Conservation (phyloP, 495 filamentous ascomycete genomes). For the Penicillium maclennaniae region DNA sequence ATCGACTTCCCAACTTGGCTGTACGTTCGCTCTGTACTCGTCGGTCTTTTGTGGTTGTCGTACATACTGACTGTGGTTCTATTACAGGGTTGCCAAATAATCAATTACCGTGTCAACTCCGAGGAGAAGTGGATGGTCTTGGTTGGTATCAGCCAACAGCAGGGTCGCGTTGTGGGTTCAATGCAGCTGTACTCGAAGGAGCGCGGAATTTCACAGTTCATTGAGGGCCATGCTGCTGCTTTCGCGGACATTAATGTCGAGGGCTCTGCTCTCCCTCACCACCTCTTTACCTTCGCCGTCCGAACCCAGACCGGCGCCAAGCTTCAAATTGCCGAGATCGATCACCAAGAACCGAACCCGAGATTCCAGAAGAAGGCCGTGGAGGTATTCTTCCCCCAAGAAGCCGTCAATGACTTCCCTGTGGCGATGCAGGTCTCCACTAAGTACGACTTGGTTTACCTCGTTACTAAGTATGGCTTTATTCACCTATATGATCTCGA, state of each 20-base stretch:
- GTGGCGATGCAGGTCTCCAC: conserved; percentile 97
- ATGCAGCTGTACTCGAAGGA: conserved; percentile 98
- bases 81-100: conserved; percentile 86
- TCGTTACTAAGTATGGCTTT: conserved; percentile 98
- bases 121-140: conserved; percentile 98
- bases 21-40: conserved; percentile 48
- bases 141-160: conserved; percentile 89
- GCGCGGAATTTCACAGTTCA: conserved; percentile 92
- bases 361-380: conserved; percentile 90
- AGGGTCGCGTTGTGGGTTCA: conserved; percentile 87
- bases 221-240: conserved; percentile 94
- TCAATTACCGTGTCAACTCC: conserved; percentile 96
- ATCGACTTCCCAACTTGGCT: conserved; percentile 80
- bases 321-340: conserved; percentile 96
- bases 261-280: conserved; percentile 83
- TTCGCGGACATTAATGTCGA: conserved; percentile 89
- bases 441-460: conserved; percentile 92
- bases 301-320: conserved; percentile 84
- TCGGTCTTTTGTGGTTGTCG: neutral
- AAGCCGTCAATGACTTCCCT: conserved; percentile 94
- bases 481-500: conserved; percentile 98
- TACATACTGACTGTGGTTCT: neutral
- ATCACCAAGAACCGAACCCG: conserved; percentile 84
- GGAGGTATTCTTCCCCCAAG: conserved; percentile 94
- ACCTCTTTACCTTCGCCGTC: conserved; percentile 95